These are phyloP conservation scores for Chlorophyllum brunneum DNA, from an alignment of 768 basidiomycete genomes.

Conservation along the genomic window DNA sequence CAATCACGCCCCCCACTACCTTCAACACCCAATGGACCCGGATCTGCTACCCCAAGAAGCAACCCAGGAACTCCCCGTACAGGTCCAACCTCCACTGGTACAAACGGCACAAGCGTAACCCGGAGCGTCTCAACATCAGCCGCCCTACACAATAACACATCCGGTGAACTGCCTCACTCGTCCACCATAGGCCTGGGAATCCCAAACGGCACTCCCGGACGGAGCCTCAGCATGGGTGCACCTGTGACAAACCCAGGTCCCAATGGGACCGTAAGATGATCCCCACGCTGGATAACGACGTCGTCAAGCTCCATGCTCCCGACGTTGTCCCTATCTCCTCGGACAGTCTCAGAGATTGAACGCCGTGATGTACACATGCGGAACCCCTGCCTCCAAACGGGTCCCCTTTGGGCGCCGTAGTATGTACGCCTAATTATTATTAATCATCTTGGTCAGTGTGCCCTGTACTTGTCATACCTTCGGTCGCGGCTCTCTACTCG, in stretches of 20 bases:
- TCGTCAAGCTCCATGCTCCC: slow-evolving; percentile 3
- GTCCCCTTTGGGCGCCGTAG: slow-evolving; percentile 33
- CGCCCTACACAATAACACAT: neutral
- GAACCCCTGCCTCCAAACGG: slow-evolving; percentile 19
- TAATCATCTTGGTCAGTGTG: neutral
- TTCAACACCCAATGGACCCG: slow-evolving; percentile 17
- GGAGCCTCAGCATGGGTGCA: slow-evolving; percentile 8
- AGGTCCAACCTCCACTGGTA: neutral
- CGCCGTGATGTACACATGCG: slow-evolving; percentile 56
- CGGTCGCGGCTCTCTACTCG: slow-evolving; percentile 47
- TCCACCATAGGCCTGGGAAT: slow-evolving; percentile 9
- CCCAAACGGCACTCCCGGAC: slow-evolving; percentile 6
- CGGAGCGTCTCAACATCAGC: slow-evolving; percentile 7
- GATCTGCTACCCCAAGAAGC: slow-evolving; percentile 4
- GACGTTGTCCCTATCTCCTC: slow-evolving; percentile 13
- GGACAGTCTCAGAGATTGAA: slow-evolving; percentile 22
- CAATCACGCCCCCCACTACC: slow-evolving; percentile 30
- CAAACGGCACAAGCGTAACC: slow-evolving; percentile 2
- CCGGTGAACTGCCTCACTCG: slow-evolving; percentile 9
- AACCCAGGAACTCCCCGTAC: slow-evolving; percentile 7
- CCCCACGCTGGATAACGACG: neutral
- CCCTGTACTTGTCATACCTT: slow-evolving; percentile 40
- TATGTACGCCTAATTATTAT: slow-evolving; percentile 31
- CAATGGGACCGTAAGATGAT: slow-evolving; percentile 10
- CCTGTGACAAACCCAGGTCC: slow-evolving; percentile 8